Conservation (phyloP, 2,329 filamentous ascomycete genomes). For the Ophiostoma sp. region DNA sequence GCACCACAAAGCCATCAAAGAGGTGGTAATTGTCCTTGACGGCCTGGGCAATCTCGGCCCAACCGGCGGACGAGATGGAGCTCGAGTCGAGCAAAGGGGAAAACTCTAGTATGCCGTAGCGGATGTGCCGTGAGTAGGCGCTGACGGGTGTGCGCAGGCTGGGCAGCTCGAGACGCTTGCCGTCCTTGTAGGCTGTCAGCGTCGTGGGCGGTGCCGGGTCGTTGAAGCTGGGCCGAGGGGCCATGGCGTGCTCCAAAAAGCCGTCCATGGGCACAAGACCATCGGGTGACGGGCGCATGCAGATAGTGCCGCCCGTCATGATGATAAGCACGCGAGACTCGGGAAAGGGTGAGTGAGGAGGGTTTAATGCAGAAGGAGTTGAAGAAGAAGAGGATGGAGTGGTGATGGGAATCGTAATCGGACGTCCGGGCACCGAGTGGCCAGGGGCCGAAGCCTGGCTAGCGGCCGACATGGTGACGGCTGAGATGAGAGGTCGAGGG, state of each 20-base stretch:
- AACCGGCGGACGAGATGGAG: conserved; percentile 82
- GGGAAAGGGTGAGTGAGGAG: conserved; percentile 45
- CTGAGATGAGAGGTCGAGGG: not conserved
- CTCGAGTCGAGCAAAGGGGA: conserved; percentile 82
- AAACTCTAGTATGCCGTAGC: conserved; percentile 84
- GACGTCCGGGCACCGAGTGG: not conserved
- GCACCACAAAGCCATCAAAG: conserved; percentile 87
- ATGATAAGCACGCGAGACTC: conserved; percentile 85
- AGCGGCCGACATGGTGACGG: conserved; percentile 13
- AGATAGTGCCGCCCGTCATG: conserved; percentile 88
- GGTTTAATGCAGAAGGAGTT: not conserved
- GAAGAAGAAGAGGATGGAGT: not conserved
- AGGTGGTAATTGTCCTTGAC: conserved; percentile 82
- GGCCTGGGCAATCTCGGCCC: conserved; percentile 79
- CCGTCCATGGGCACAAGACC: conserved; percentile 78
- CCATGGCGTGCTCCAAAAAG: conserved; percentile 80
- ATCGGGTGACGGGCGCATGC: conserved; percentile 79
- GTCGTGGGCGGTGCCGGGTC: conserved; percentile 60
- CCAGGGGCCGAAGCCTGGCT: conserved; percentile 4
- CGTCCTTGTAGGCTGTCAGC: conserved; percentile 54
- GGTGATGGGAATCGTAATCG: not conserved
- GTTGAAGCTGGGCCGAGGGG: conserved; percentile 81
- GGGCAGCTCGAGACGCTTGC: conserved; percentile 54
- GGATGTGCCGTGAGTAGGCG: conserved; percentile 75
- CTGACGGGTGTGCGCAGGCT: conserved; percentile 79